Conservation (phyloP, 2,329 filamentous ascomycete species). For the Hansfordia pulvinata region DNA sequence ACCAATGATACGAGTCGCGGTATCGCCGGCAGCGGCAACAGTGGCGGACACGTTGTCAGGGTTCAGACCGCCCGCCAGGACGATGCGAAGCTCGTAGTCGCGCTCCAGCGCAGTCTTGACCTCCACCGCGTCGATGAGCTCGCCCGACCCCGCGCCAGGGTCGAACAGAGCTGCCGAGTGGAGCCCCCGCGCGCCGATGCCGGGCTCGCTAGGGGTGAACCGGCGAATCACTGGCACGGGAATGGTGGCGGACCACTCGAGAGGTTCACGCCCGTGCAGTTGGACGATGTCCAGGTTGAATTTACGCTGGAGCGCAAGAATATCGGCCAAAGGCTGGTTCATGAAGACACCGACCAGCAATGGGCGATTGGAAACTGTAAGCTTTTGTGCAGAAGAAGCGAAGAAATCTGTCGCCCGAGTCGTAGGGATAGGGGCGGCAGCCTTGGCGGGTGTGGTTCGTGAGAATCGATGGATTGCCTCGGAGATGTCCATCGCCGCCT, state of each 20-base stretch:
- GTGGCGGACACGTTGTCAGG: slow-evolving; percentile 63
- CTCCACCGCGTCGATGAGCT: slow-evolving; percentile 57
- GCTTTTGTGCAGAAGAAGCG: slow-evolving; percentile 29
- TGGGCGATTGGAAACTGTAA: slow-evolving; percentile 33
- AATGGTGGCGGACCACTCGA: slow-evolving; percentile 83
- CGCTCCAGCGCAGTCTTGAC: slow-evolving; percentile 53
- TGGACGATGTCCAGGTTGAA: slow-evolving; percentile 81
- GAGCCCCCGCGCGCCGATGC: slow-evolving; percentile 61
- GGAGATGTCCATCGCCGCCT: slow-evolving; percentile 71
- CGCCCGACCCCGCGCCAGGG: slow-evolving; percentile 72
- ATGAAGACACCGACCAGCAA: slow-evolving; percentile 89
- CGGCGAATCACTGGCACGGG: slow-evolving; percentile 83
- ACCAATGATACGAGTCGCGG: slow-evolving; percentile 53
- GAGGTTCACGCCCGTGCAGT: slow-evolving; percentile 78
- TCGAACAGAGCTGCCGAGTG: slow-evolving; percentile 79
- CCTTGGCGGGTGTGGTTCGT: slow-evolving; percentile 19
- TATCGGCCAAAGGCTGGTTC: slow-evolving; percentile 73
- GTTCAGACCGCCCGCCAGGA: slow-evolving; percentile 77
- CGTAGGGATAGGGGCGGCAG: slow-evolving; percentile 14
- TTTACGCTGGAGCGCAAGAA: slow-evolving; percentile 63
- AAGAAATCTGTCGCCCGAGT: slow-evolving; percentile 55
- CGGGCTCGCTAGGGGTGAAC: slow-evolving; percentile 66
- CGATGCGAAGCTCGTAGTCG: slow-evolving; percentile 57
- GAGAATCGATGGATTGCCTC: slow-evolving; percentile 51
- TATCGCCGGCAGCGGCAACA: slow-evolving; percentile 47